Base-by-base conservation (phyloP, 148 eudicot species). In the Chenopodium berlandieri region DNA sequence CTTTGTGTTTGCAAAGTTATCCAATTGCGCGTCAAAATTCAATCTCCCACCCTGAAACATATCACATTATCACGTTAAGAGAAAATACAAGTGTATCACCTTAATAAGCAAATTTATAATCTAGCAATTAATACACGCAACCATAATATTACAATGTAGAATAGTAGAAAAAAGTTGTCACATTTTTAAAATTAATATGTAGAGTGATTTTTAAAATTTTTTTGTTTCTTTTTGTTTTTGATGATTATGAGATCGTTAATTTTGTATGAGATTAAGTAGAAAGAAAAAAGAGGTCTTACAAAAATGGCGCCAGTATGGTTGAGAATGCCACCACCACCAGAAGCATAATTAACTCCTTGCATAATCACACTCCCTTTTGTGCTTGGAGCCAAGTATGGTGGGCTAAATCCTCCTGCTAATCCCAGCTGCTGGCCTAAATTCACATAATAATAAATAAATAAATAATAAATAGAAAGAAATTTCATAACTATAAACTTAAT, bases 301-400 rank as follows among this genome's bases (percentile, higher is more conserved):
- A 92, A 95, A 66, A 93, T 81, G 22, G 68, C 77, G 32, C 97
- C 98, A 14, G 94, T 90, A 0, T 83, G 66, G 81, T 95, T 91
- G 7, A 93, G 89, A 76, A 95, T 95, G 3, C 98, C 98, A 40
- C 96, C 98, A 60, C 91, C 98, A 44, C 96, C 98, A 58, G 98
- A 95, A 79, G 96, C 98, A 85, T 91, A 95, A 83, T 95, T 95
- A 50, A 95, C 98, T 77, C 98, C 98, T 60, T 87, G 76, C 64
- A 92, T 79, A 75, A 90, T 80, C 46, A 86, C 73, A 25, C 37
- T 50, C 56, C 97, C 97, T 4, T 65, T 58, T 44, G 97, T 95
- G 16, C 89, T 92, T 78, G 98, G 98, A 84, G 90, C 96, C 90
- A 95, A 86, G 67, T 86, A 95, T 0, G 97, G 98, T 46, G 97